Conservation (phyloP, 306 rosid genomes). For the Vicia sativa region DNA sequence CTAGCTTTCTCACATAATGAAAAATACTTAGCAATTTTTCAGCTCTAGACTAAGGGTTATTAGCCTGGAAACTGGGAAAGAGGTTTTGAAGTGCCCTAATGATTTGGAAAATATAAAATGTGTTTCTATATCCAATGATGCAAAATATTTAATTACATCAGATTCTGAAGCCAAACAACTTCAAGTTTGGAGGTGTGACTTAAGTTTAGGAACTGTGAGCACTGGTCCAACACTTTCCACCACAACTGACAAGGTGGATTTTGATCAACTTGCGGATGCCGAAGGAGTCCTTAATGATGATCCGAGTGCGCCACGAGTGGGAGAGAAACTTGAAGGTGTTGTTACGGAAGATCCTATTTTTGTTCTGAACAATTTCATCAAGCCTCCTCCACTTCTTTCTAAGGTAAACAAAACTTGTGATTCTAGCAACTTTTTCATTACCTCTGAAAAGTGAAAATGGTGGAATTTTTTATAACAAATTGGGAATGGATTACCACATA, state of each 20-base stretch:
- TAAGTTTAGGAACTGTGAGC: constrained; percentile 44
- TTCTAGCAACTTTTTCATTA: no score
- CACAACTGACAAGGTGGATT: constrained; percentile 35
- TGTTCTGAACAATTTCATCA: no score
- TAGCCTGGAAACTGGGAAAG: constrained; percentile 52
- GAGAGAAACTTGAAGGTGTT: constrained; percentile 85
- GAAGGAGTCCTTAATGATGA: constrained; percentile 60
- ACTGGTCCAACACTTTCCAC: constrained; percentile 51
- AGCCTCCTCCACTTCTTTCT: no score
- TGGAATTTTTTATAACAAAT: no score
- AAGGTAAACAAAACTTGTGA: no score
- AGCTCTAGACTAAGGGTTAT: constrained; percentile 47
- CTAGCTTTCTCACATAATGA: constrained; percentile 57
- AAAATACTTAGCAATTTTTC: constrained; percentile 50
- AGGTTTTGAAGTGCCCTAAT: constrained; percentile 48
- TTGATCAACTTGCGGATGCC: constrained; percentile 47
- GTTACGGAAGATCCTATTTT: no score
- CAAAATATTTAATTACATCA: constrained; percentile 52
- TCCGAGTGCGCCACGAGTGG: constrained; percentile 71
- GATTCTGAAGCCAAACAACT: constrained; percentile 50
- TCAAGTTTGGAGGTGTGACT: constrained; percentile 62
- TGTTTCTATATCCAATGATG: constrained; percentile 53
- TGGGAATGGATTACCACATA: no score
- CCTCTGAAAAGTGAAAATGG: no score
- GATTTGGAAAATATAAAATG: constrained; percentile 40